Evolutionary conservation across 495 filamentous ascomycete genomes (phyloP).

Genomic region (Neurospora sp.): DNA sequence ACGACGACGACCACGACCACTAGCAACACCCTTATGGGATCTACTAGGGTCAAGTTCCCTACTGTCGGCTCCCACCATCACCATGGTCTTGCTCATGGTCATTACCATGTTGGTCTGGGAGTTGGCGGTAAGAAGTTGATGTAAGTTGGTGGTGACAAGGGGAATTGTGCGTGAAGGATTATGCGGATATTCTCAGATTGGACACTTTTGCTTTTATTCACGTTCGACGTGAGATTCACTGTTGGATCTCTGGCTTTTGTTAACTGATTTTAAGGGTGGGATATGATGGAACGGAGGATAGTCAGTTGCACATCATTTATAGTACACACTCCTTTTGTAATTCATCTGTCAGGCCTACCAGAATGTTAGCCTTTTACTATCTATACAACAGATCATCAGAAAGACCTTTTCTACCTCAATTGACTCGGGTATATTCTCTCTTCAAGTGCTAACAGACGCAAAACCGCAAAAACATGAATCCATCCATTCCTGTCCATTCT

Average conservation of each 20-base stretch:
- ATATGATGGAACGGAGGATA: not conserved
- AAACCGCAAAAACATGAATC: not conserved
- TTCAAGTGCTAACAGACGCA: not conserved
- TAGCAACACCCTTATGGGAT: not conserved
- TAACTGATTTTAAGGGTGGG: not conserved
- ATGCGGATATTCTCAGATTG: not conserved
- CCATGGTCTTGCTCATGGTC: not conserved
- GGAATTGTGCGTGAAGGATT: not conserved
- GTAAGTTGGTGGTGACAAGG: not conserved
- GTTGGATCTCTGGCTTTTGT: not conserved
- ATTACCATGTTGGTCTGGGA: not conserved
- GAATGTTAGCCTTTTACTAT: not conserved
- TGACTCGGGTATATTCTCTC: not conserved
- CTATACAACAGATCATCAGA: not conserved
- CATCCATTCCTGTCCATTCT: not conserved
- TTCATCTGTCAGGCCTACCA: not conserved
- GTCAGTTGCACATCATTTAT: not conserved
- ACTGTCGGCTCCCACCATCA: not conserved
- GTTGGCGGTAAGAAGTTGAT: not conserved
- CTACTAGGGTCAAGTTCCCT: not conserved
- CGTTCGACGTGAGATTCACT: not conserved
- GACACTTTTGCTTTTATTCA: not conserved
- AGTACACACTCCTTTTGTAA: not conserved
- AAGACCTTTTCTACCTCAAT: not conserved
- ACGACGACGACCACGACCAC: not conserved